Evolutionary conservation across 1,284 basidiomycete species (phyloP).

Genomic region (Ganoderma meredithae): DNA sequence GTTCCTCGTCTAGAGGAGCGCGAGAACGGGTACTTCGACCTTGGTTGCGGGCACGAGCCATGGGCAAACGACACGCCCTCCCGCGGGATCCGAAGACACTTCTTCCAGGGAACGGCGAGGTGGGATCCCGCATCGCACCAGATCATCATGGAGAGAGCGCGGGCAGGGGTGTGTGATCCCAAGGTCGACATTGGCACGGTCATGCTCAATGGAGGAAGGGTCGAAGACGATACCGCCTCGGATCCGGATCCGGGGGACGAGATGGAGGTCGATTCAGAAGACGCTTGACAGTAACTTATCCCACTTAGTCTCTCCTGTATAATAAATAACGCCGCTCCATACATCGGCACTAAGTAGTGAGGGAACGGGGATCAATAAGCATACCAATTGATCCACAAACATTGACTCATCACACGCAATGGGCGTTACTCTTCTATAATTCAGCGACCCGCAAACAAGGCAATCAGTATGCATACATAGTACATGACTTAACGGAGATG

Average conservation of each 20-base stretch:
- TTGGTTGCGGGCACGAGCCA: slow-evolving; percentile 38
- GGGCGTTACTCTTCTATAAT: slow-evolving; percentile 45
- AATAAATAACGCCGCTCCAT: neutral
- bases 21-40: slow-evolving; percentile 39
- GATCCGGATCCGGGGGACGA: slow-evolving; percentile 30
- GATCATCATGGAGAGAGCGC: slow-evolving; percentile 26
- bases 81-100: slow-evolving; percentile 50
- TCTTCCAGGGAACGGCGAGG: slow-evolving; percentile 60
- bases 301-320: neutral
- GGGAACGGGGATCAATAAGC: neutral
- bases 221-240: slow-evolving; percentile 20
- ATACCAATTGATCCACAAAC: neutral
- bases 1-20: slow-evolving; percentile 45
- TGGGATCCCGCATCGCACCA: slow-evolving; percentile 46
- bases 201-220: slow-evolving; percentile 33
- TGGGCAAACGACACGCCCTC: slow-evolving; percentile 26
- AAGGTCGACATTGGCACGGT: slow-evolving; percentile 16
- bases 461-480: slow-evolving; percentile 51
- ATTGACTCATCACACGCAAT: neutral
- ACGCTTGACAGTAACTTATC: slow-evolving; percentile 20
- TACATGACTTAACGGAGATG: slow-evolving; percentile 44
- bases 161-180: slow-evolving; percentile 19
- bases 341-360: neutral
- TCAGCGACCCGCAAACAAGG: slow-evolving; percentile 47
- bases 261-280: slow-evolving; percentile 32